Base-by-base conservation (phyloP, 768 basidiomycete species). In the Rhodotorula babjevae region DNA sequence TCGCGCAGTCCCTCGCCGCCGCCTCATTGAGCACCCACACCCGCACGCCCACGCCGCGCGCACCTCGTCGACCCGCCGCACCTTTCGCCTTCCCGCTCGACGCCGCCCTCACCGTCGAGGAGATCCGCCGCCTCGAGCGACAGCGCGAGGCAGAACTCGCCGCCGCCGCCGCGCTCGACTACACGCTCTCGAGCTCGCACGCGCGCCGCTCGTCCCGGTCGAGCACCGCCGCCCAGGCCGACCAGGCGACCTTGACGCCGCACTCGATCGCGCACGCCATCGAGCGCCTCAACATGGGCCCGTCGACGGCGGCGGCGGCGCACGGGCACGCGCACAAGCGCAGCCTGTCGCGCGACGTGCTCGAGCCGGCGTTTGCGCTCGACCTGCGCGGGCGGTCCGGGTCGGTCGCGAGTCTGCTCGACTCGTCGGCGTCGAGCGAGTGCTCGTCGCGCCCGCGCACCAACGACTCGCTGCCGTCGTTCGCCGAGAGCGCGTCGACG, bases 91-190 rank as follows among this genome's bases (percentile, higher is more conserved):
- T 61, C 50, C 66, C 66, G 9, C 50, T 67, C 9, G 14, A 18
- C 18, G 58, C 36, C 5, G 49, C 49, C 29, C 59, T 40, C 0
- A 61, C 33, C 5, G 49, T 40, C 2, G 83, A 27, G 82, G 81
- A 71, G 91, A 60, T 90, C 83, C 80, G 90, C 90, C 61, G 80
- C 77, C 56, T 82, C 81, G 25, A 82, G 79, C 12, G 85, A 81
- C 67, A 84, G 77, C 77, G 89, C 86, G 79, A 92, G 90, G 73
- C 76, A 70, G 63, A 73, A 29, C 44, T 69, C 62, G 73, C 73
- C 27, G 65, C 65, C 15, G 29, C 36, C 27, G 73, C 69, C 61
- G 63, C 61, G 12, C 60, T 69, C 61, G 66, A 60, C 68, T 80
- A 73, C 78, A 80, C 78, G 73, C 69, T 78, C 73, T 76, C 78